Evolutionary conservation across 2,329 filamentous ascomycete genomes (phyloP), one percentile per base, ranked within the genome.

Genomic region (Monilinia fructicola): DNA sequence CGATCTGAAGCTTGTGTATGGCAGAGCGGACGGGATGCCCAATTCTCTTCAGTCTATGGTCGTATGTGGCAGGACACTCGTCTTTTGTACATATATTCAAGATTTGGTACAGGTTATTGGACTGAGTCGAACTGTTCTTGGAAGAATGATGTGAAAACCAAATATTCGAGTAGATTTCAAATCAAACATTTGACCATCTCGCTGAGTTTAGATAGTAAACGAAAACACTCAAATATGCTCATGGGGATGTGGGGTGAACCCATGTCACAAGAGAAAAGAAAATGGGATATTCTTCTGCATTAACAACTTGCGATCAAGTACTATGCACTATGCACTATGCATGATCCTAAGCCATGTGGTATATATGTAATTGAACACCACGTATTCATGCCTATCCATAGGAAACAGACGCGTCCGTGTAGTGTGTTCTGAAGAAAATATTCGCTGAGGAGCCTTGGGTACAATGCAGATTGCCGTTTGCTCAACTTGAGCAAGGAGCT

Each of bases 1-100:
- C 40, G 40, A 42, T 42, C 40, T 42, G 40, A 42, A 42, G 40
- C 40, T 42, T 42, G 40, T 42, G 40, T 42, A 42, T 42, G 40
- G 40, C 40, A 42, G 40, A 42, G 40, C 40, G 40, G 40, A 42
- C 40, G 40, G 40, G 40, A 42, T 42, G 44, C 44, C 54, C 54
- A 56, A 56, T 56, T 56, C 54, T 56, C 54, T 56, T 56, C 54
- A 56, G 54, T 56, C 38, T 56, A 42, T 56, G 38, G 38, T 56
- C 38, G 54, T 56, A 56, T 56, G 54, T 52, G 26, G 1, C 0
- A 21, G 35, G 6, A 3, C 0, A 1, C 0, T 0, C 1, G 3
- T 40, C 7, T 16, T 21, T 7, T 55, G 12, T 9, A 3, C 7
- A 1, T 14, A 54, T 54, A 54, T 54, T 38, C 3, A 4, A 7